Base-by-base conservation (phyloP, 2,329 filamentous ascomycete genomes). In the Colletotrichum orbiculare region DNA sequence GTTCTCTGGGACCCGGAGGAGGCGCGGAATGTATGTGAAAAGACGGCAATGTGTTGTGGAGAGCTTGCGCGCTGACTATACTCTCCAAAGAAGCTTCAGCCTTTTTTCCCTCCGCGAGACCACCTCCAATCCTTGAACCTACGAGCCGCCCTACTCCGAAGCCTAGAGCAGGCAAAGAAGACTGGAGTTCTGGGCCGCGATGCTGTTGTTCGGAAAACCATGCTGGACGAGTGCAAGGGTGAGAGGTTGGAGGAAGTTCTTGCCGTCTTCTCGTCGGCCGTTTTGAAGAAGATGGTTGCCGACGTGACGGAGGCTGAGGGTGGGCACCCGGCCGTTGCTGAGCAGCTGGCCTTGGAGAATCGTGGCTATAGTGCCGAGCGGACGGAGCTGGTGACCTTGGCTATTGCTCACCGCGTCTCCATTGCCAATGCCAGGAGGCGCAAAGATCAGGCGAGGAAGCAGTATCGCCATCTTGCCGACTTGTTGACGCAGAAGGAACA, bases 171-270 rank as follows among this genome's bases (percentile, higher is more conserved):
- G 55, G 83, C 93, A 65, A 98, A 98, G 81, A 97, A 96, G 80
- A 92, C 88, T 79, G 94, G 94, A 37, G 82, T 90, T 0, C 82
- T 98, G 8, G 92, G 93, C 3, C 85, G 92, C 54, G 94, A 97
- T 73, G 86, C 87, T 0, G 86, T 96, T 1, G 79, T 98, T 38
- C 88, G 96, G 55, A 97, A 97, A 81, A 97, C 93, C 0, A 97
- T 97, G 92, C 82, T 99, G 55, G 96, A 99, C 74, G 95, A 99
- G 71, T 99, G 96, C 79, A 94, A 91, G 69, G 95, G 95, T 6
- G 94, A 97, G 59, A 90, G 93, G 68, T 87, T 98, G 59, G 94
- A 94, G 74, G 96, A 99, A 73, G 81, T 97, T 1, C 83, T 98
- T 35, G 88, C 93, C 3, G 83, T 88, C 0, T 96, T 99, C 72